Conservation (phyloP, 768 basidiomycete species). For the Russula sp. region DNA sequence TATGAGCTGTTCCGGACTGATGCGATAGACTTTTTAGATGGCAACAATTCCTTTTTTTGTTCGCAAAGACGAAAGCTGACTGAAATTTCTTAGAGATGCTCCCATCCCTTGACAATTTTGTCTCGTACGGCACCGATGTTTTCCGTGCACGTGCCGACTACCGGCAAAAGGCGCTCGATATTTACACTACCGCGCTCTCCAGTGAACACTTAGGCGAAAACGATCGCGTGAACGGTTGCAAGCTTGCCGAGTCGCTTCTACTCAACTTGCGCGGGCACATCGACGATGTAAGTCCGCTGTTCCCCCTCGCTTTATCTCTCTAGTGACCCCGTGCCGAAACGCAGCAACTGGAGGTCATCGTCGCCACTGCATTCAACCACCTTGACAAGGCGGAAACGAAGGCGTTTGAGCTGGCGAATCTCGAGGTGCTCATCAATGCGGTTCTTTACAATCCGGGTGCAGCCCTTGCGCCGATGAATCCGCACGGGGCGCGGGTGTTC, state of each 20-base stretch:
- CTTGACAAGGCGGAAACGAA: constrained; percentile 56
- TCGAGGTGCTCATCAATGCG: constrained; percentile 76
- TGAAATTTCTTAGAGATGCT: constrained; percentile 58
- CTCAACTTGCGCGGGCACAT: constrained; percentile 71
- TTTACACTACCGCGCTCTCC: constrained; percentile 69
- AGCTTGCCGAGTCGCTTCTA: constrained; percentile 74
- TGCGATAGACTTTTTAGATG: constrained; percentile 82
- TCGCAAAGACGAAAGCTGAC: background rate
- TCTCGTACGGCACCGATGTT: constrained; percentile 72
- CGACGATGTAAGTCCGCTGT: constrained; percentile 54
- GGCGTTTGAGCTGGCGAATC: constrained; percentile 64
- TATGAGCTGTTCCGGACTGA: constrained; percentile 78
- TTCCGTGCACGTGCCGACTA: constrained; percentile 71
- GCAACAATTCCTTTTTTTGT: constrained; percentile 25
- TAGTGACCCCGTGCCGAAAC: constrained; percentile 6
- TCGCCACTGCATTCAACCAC: constrained; percentile 51
- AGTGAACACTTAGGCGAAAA: constrained; percentile 71
- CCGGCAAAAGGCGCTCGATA: constrained; percentile 72
- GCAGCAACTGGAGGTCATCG: constrained; percentile 58
- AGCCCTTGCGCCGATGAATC: constrained; percentile 69
- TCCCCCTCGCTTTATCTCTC: background rate
- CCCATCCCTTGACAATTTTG: constrained; percentile 80
- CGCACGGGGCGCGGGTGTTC: constrained; percentile 63
- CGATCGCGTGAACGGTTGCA: constrained; percentile 78
- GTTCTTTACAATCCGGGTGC: constrained; percentile 79